A percentile compares a stretch with the other conserved stretches of the same genome.
Evolutionary conservation across 202 grass and related monocot species (phyloP).

Genomic region (Eragrostis tef): DNA sequence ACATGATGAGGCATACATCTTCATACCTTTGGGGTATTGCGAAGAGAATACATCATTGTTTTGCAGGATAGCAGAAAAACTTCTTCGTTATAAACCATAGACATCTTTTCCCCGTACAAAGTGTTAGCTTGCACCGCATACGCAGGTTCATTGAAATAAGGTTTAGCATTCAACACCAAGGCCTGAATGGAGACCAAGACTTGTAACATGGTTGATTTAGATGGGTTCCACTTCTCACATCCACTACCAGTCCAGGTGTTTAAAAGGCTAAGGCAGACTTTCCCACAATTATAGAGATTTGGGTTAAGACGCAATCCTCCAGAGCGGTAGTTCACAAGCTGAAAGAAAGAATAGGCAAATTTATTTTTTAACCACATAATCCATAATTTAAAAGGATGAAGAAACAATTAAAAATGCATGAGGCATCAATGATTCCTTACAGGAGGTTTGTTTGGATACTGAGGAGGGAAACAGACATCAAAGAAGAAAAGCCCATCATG

Average conservation of each 20-base stretch:
- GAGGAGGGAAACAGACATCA: slow-evolving; percentile 69
- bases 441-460: slow-evolving; percentile 65
- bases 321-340: slow-evolving; percentile 71
- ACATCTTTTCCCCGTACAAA: slow-evolving; percentile 56
- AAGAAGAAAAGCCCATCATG: slow-evolving; percentile 87
- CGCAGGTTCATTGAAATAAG: slow-evolving; percentile 82
- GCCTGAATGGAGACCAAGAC: slow-evolving; percentile 84
- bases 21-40: not conserved
- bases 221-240: slow-evolving; percentile 77
- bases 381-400: slow-evolving; percentile 31
- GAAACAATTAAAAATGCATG: slow-evolving; percentile 18
- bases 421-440: slow-evolving; percentile 52
- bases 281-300: slow-evolving; percentile 68
- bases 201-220: slow-evolving; percentile 74
- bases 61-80: not conserved
- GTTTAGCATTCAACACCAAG: slow-evolving; percentile 81
- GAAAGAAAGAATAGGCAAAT: slow-evolving; percentile 46
- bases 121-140: slow-evolving; percentile 52
- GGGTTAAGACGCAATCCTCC: slow-evolving; percentile 72
- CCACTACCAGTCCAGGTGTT: slow-evolving; percentile 71
- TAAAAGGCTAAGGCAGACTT: slow-evolving; percentile 82
- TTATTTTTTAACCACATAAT: slow-evolving; percentile 33
- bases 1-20: not conserved
- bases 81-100: slow-evolving; percentile 39
- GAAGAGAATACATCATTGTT: slow-evolving; percentile 6